These are phyloP conservation scores for Pseudogymnoascus sp. DNA, from an alignment of 2,329 filamentous ascomycete species.

Conservation along the genomic window DNA sequence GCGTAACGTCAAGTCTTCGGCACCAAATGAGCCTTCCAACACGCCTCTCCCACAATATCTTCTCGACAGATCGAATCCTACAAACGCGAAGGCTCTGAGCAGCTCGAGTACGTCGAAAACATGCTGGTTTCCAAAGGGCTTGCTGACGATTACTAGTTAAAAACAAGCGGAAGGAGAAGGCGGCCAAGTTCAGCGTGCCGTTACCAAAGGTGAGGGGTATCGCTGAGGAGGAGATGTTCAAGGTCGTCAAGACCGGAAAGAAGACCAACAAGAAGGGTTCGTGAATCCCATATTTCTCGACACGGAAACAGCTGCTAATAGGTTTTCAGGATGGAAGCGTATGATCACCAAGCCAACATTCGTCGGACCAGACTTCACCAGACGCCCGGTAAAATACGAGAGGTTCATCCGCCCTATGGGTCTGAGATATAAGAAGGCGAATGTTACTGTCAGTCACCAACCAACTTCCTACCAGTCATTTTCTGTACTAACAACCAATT, in stretches of 20 bases:
- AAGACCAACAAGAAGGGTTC: conserved; percentile 73
- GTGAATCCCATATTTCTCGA: neutral
- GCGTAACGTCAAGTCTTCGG: conserved; percentile 79
- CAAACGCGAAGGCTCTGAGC: conserved; percentile 57
- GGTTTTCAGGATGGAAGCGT: conserved; percentile 18
- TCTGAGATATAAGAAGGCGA: conserved; percentile 67
- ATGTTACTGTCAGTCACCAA: conserved; percentile 47
- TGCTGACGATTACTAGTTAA: conserved; percentile 46
- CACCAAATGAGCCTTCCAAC: conserved; percentile 60
- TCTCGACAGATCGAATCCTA: conserved; percentile 61
- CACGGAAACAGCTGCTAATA: neutral
- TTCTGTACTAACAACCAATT: neutral
- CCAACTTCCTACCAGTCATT: neutral
- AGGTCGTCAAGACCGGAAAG: conserved; percentile 86
- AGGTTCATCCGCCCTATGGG: conserved; percentile 66
- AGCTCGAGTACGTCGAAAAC: conserved; percentile 46
- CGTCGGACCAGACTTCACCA: conserved; percentile 80
- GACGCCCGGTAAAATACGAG: conserved; percentile 67
- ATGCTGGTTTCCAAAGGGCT: neutral
- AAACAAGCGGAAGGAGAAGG: conserved; percentile 85
- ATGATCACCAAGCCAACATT: conserved; percentile 75
- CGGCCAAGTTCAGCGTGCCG: conserved; percentile 81
- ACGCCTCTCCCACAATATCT: conserved; percentile 82
- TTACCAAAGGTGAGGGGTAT: conserved; percentile 88
- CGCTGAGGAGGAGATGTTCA: conserved; percentile 92